Conservation (phyloP, 2,329 filamentous ascomycete genomes). For the Cercospora zeina region DNA sequence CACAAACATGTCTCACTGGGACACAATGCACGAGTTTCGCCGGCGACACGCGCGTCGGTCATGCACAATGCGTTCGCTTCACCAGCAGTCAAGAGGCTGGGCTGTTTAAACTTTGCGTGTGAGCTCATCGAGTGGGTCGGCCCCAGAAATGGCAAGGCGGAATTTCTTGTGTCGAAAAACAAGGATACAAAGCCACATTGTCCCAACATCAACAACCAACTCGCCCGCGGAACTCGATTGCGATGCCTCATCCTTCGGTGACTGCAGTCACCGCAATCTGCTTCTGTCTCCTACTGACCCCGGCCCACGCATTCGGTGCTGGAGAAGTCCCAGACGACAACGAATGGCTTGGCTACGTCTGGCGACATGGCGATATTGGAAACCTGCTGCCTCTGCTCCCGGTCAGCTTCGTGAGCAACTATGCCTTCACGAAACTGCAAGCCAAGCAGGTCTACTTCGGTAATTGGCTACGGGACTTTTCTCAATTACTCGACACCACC, state of each 20-base stretch:
- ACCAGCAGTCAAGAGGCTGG: not conserved
- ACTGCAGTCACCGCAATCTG: not conserved
- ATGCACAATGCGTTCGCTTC: not conserved
- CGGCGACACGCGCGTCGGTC: not conserved
- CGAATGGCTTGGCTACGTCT: conserved; percentile 8
- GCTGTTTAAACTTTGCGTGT: conserved; percentile 5
- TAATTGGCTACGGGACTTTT: conserved; percentile 16
- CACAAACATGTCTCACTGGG: not conserved
- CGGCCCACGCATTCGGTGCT: not conserved
- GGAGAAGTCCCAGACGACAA: conserved; percentile 5
- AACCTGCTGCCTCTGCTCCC: not conserved
- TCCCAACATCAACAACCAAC: not conserved
- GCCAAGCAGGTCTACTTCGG: conserved; percentile 12
- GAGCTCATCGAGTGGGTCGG: conserved; percentile 8
- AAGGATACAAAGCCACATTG: not conserved
- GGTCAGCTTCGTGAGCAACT: conserved; percentile 1
- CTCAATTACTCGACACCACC: conserved; percentile 9
- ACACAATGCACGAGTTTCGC: not conserved
- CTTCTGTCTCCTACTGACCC: not conserved
- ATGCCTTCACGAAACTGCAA: conserved; percentile 5
- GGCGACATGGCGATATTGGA: not conserved
- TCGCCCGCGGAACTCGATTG: not conserved
- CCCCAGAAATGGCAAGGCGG: not conserved
- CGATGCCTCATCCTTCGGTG: not conserved
- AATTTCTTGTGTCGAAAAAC: not conserved